phyloP scores from a whole-genome alignment of 805 yeast genomes.

The Yamadazyma paraphyllophila region DNA sequence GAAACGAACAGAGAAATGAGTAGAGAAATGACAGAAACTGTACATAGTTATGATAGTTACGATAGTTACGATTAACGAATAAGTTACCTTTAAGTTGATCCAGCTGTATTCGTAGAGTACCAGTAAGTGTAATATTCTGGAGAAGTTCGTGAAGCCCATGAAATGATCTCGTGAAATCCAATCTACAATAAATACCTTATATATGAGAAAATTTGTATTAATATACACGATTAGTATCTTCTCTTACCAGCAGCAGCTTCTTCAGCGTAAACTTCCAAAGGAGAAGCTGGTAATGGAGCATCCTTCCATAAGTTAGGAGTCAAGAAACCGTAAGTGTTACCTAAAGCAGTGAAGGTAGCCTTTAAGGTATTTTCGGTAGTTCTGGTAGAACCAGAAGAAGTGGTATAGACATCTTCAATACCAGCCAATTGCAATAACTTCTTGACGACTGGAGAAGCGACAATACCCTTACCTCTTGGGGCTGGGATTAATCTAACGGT shows the following conservation, averaged over 20 bases:
- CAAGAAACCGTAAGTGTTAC: constrained; percentile 99
- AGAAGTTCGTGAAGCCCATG: too few relatives aligned
- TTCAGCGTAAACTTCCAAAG: constrained; percentile 91
- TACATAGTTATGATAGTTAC: neutral
- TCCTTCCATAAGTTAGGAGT: constrained; percentile 99
- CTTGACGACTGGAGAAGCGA: constrained; percentile 99
- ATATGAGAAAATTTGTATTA: constrained; percentile 5
- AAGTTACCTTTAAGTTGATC: neutral
- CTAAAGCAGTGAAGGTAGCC: constrained; percentile 99
- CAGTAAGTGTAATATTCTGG: neutral
- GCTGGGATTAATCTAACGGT: constrained; percentile 98
- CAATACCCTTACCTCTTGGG: constrained; percentile 99
- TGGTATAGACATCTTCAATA: constrained; percentile 98
- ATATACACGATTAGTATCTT: constrained; percentile 54
- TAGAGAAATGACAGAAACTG: neutral
- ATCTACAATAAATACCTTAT: neutral
- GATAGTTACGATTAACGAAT: neutral
- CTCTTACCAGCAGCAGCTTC: constrained; percentile 74
- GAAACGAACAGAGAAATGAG: neutral
- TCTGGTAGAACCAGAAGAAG: constrained; percentile 99
- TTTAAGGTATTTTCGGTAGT: constrained; percentile 99
- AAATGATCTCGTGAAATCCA: neutral
- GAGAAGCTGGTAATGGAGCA: constrained; percentile 81
- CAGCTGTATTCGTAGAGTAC: too few relatives aligned
- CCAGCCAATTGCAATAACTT: constrained; percentile 99